phyloP scores from a whole-genome alignment of 768 basidiomycete species.

The Tulasnella sp. region DNA sequence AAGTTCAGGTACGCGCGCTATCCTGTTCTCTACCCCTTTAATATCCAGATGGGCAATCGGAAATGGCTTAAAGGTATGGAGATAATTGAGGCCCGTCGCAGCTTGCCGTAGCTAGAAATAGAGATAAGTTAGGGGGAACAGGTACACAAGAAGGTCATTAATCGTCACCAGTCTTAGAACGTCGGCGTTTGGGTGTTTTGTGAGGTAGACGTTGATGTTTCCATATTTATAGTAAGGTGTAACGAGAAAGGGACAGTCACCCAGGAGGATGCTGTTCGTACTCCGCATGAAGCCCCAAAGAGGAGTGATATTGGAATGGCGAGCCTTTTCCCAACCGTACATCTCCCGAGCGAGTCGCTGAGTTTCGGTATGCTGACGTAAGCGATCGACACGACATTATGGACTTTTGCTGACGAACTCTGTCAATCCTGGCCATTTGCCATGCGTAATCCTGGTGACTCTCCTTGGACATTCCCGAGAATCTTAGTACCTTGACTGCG shows the following conservation, averaged over 20 bases:
- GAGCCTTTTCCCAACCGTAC: not conserved
- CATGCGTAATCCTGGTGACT: not conserved
- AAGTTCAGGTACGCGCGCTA: not conserved
- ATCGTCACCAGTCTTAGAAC: not conserved
- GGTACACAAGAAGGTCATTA: too few species aligned
- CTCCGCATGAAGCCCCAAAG: not conserved
- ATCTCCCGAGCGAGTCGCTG: constrained; percentile 3
- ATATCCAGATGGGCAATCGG: constrained; percentile 6
- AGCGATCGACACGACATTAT: not conserved
- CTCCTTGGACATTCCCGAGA: not conserved
- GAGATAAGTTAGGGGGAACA: not conserved
- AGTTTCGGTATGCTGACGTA: not conserved
- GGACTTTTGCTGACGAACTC: not conserved
- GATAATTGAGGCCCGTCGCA: not conserved
- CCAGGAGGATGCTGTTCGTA: not conserved
- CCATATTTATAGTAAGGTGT: not conserved
- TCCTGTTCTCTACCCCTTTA: not conserved
- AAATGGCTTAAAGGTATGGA: not conserved
- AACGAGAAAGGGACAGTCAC: not conserved
- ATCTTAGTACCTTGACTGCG: not conserved
- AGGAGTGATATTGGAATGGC: not conserved
- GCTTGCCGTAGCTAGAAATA: not conserved
- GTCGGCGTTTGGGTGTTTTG: not conserved
- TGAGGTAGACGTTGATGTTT: not conserved
- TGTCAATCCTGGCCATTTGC: not conserved